Percentiles rank a stretch among this genome's conserved stretches.
Evolutionary conservation across 2,329 filamentous ascomycete species (phyloP).

Genomic region (Cladosporium velox): DNA sequence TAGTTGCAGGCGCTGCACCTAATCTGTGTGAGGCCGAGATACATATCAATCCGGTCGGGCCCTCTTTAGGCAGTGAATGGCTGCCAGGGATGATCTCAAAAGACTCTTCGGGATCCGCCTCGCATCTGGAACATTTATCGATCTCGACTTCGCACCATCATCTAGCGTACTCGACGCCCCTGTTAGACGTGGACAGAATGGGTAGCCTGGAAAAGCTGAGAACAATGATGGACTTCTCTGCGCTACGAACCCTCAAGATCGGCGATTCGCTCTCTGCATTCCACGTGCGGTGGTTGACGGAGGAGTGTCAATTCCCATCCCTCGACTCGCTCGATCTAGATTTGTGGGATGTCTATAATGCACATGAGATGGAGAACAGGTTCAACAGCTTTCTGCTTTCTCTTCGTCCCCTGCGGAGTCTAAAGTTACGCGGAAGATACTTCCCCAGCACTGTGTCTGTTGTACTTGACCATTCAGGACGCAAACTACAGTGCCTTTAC

Average conservation of each 20-base stretch:
- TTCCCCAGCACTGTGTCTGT: not conserved
- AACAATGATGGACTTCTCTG: not conserved
- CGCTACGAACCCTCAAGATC: not conserved
- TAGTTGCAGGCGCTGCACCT: not conserved
- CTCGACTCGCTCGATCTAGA: not conserved
- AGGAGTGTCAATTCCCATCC: not conserved
- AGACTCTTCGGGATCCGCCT: not conserved
- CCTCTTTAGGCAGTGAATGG: not conserved
- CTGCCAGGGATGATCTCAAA: not conserved
- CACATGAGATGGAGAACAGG: not conserved
- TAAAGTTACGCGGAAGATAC: not conserved
- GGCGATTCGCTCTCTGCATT: not conserved
- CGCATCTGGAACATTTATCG: not conserved
- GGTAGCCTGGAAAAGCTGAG: not conserved
- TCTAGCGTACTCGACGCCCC: too few relatives aligned
- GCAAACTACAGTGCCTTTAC: not conserved
- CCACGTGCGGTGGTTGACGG: not conserved
- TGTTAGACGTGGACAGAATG: too few relatives aligned
- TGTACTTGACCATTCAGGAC: not conserved
- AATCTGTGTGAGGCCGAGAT: not conserved
- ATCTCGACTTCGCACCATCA: too few relatives aligned
- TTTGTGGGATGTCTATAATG: not conserved
- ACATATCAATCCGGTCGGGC: not conserved
- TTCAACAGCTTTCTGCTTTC: not conserved
- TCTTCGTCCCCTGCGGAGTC: not conserved